phyloP scores from a whole-genome alignment of 495 filamentous ascomycete species.

The Trichocladium uniseriatum region DNA sequence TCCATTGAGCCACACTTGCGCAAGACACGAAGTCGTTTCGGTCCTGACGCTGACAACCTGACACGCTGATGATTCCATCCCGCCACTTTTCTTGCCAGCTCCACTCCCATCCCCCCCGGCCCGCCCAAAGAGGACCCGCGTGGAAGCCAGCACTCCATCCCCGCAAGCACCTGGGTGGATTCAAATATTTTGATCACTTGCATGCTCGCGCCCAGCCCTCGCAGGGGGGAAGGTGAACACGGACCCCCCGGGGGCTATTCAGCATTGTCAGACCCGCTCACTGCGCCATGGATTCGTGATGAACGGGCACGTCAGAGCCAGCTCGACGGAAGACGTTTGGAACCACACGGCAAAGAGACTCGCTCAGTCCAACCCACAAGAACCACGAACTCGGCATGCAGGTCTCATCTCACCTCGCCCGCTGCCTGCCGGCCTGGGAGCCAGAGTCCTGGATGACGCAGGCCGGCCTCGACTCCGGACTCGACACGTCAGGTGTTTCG shows the following conservation, averaged over 20 bases:
- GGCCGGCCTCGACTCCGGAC: too few species aligned
- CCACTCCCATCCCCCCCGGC: not conserved
- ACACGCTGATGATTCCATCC: constrained; percentile 1
- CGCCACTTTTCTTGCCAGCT: not conserved
- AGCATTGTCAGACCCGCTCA: constrained; percentile 5
- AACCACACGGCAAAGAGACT: too few species aligned
- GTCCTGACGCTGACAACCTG: not conserved
- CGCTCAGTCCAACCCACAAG: too few species aligned
- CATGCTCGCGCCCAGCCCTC: not conserved
- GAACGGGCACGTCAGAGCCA: constrained; percentile 9
- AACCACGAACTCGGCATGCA: not conserved
- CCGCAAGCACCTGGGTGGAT: constrained; percentile 1
- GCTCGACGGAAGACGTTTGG: too few species aligned
- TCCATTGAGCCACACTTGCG: not conserved
- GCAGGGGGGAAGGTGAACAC: not conserved
- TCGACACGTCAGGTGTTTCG: not conserved
- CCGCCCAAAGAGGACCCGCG: too few species aligned
- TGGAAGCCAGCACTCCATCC: not conserved
- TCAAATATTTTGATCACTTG: constrained; percentile 1
- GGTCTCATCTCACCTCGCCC: constrained; percentile 3
- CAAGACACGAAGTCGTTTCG: too few species aligned
- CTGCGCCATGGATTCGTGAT: constrained; percentile 6
- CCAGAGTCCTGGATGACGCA: not conserved
- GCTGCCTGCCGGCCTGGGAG: not conserved
- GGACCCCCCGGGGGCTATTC: constrained; percentile 4